Base-by-base conservation (phyloP, 345 rosid species). In the Laguncularia racemosa region DNA sequence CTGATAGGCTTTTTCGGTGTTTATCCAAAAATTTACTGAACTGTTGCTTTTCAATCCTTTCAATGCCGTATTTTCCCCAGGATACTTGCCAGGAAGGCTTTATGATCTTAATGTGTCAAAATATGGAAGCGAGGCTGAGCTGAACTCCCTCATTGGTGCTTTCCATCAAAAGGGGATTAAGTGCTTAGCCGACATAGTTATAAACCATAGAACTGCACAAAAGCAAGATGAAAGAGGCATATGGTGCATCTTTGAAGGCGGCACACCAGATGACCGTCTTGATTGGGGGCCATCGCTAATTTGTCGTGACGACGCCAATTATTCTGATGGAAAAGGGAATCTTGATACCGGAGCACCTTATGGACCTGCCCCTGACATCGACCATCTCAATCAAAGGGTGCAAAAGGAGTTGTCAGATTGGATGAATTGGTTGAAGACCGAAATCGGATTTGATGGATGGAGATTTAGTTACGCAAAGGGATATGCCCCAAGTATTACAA, bases 351-450 rank as follows among this genome's bases (percentile, higher is more conserved):
- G 96, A 12, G 67, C 64, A 2, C 66, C 52, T 64, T 88, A 46
- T 43, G 14, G 4, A 3, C 56, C 75, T 2, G 89, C 98, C 15
- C 98, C 98, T 0, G 98, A 92, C 43, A 86, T 92, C 44, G 96
- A 92, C 63, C 96, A 84, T 60, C 83, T 84, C 61, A 91, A 88
- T 57, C 78, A 72, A 1, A 74, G 72, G 45, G 92, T 78, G 23
- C 92, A 84, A 53, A 72, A 19, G 15, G 95, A 86, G 75, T 59
- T 91, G 55, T 78, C 96, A 0, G 91, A 78, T 46, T 91, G 96
- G 98, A 84, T 88, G 95, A 91, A 84, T 17, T 91, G 98, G 98
- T 53, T 91, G 5, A 91, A 84, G 54, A 52, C 78, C 7, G 96
- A 84, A 1, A 78, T 84, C 9, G 92, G 96, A 20, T 91, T 84